phyloP scores from a whole-genome alignment of 805 yeast genomes.

The Candida tibetensis region DNA sequence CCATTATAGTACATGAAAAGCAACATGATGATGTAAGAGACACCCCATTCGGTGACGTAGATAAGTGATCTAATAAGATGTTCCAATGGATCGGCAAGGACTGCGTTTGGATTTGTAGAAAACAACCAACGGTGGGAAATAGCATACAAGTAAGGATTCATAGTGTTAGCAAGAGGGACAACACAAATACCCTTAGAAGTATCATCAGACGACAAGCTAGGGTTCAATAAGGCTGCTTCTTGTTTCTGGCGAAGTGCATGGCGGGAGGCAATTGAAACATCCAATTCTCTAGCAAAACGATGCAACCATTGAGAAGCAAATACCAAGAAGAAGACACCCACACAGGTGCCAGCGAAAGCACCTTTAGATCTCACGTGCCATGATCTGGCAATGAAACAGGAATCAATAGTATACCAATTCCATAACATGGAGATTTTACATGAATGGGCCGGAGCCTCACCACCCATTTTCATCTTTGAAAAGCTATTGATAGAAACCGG shows the following conservation, averaged over 20 bases:
- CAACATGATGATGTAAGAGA: constrained; percentile 65
- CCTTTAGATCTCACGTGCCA: constrained; percentile 63
- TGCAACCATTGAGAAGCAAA: constrained; percentile 57
- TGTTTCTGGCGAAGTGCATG: neutral
- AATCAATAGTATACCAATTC: constrained; percentile 70
- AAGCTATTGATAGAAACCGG: neutral
- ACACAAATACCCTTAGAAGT: neutral
- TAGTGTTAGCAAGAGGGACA: neutral
- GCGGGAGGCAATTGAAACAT: constrained; percentile 32
- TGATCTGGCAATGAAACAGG: constrained; percentile 59
- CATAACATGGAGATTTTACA: constrained; percentile 56
- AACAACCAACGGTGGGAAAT: constrained; percentile 35
- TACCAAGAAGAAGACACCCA: constrained; percentile 62
- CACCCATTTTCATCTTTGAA: constrained; percentile 5
- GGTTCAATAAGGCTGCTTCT: neutral
- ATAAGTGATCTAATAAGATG: constrained; percentile 50
- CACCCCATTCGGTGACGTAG: constrained; percentile 60
- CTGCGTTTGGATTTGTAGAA: constrained; percentile 16
- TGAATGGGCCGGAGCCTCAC: constrained; percentile 6
- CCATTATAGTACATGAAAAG: constrained; percentile 76
- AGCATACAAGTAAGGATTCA: constrained; percentile 23
- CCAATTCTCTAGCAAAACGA: constrained; percentile 53
- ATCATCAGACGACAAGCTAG: neutral
- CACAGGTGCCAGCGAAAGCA: constrained; percentile 70
- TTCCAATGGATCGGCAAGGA: constrained; percentile 44